Base-by-base conservation (phyloP, 345 rosid genomes). In the Arabidopsis suecica region DNA sequence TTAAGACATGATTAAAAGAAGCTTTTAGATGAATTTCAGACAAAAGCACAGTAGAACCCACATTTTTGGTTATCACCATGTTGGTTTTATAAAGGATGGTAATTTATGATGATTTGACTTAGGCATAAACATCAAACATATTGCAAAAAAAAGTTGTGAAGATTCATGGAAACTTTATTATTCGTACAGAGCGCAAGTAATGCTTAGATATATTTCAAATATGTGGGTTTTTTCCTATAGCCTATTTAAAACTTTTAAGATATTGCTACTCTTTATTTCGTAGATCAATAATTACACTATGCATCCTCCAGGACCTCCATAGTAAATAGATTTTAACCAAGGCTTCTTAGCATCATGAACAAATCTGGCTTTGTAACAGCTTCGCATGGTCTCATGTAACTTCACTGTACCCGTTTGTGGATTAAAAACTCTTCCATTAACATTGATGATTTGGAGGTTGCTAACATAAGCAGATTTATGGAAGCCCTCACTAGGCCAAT, bases 231-330 rank as follows among this genome's bases (percentile, higher is more conserved):
- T 34, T 7, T 34, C 5, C 0, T 34, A 34, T 34, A 34, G 7
- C 37, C 37, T 34, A 34, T 34, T 1, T 5, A 33, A 34, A 34
- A 34, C 7, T 34, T 7, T 34, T 34, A 34, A 34, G 37, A 34
- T 34, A 6, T 34, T 34, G 37, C 37, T 5, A 34, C 37, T 34
- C 37, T 34, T 34, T 6, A 34, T 34, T 5, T 40, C 36, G 54
- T 68, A 68, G 41, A 55, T 51, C 5, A 16, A 16, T 16, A 28
- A 42, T 30, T 18, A 0, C 22, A 53, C 65, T 32, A 54, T 69
- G 38, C 71, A 73, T 55, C 78, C 65, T 47, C 18, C 56, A 64
- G 64, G 71, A 50, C 71, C 64, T 73, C 77, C 77, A 42, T 12
- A 73, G 25, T 10, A 54, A 62, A 64, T 7, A 63, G 55, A 23